Conservation (phyloP, 441 rosid genomes). For the Erodium texanum region DNA sequence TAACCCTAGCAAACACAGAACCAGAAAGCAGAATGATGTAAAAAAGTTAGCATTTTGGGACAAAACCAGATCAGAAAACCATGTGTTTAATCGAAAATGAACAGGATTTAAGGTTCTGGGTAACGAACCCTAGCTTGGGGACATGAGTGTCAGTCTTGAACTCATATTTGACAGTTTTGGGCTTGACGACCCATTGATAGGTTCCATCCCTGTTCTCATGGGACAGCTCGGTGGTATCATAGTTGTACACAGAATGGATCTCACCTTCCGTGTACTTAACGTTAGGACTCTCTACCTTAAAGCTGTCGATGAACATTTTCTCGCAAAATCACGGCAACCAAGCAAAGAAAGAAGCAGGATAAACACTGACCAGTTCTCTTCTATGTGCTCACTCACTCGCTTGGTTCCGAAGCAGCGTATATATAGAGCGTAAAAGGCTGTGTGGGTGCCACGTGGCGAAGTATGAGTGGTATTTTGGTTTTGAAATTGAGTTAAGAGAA, state of each 20-base stretch:
- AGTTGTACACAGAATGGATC: slow-evolving; percentile 54
- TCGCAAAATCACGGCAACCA: neutral
- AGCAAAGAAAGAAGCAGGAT: neutral
- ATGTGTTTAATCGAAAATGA: neutral
- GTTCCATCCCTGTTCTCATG: slow-evolving; percentile 68
- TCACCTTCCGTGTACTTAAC: slow-evolving; percentile 57
- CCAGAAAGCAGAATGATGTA: neutral
- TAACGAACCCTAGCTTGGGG: slow-evolving; percentile 71
- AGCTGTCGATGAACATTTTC: slow-evolving; percentile 73
- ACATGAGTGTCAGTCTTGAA: slow-evolving; percentile 71
- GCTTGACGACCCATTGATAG: slow-evolving; percentile 80
- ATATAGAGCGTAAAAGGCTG: neutral
- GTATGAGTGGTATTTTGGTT: neutral
- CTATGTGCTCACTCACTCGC: neutral
- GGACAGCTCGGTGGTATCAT: slow-evolving; percentile 75
- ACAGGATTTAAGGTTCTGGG: neutral
- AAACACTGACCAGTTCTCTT: neutral
- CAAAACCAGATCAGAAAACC: neutral
- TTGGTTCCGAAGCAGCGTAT: neutral
- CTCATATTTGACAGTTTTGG: slow-evolving; percentile 75
- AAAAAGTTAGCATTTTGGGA: slow-evolving; percentile 3
- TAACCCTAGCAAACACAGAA: slow-evolving; percentile 37
- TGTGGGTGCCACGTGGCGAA: neutral
- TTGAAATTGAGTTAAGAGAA: neutral
- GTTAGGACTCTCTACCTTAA: slow-evolving; percentile 77